These are phyloP conservation scores for Physcomitrellopsis africana DNA, from an alignment of 225 moss, liverwort and hornwort genomes.

Conservation along the genomic window DNA sequence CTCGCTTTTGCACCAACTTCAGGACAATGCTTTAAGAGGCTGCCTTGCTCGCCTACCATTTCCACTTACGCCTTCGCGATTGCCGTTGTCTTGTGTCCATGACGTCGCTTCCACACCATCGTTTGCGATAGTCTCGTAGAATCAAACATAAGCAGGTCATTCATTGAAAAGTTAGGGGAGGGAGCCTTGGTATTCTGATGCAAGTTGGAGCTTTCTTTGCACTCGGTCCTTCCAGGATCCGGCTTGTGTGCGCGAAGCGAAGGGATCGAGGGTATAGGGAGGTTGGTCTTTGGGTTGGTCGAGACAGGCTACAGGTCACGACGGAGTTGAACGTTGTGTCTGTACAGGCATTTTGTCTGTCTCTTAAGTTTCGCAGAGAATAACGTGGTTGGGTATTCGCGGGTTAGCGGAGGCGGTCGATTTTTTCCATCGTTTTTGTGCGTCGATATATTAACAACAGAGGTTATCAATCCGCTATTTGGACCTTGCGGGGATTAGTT, in stretches of 20 bases:
- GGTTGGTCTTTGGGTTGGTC: not conserved
- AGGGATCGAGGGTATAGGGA: slow-evolving; percentile 43
- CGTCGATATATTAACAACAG: not conserved
- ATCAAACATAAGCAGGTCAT: no score
- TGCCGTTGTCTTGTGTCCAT: no score
- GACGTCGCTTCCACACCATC: no score
- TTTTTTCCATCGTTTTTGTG: not conserved
- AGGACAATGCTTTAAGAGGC: no score
- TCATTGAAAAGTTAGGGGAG: no score
- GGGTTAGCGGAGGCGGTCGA: not conserved
- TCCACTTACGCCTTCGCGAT: no score
- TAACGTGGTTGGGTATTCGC: not conserved
- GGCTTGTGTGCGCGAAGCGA: not conserved
- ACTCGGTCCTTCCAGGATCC: no score
- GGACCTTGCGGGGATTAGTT: no score
- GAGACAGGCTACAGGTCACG: not conserved
- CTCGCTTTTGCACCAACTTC: slow-evolving; percentile 16
- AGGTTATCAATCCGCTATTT: not conserved
- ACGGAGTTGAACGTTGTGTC: not conserved
- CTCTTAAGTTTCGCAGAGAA: not conserved
- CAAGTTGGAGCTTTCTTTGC: no score
- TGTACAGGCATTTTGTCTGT: not conserved
- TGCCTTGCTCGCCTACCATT: no score
- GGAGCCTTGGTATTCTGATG: no score
- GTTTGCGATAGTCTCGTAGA: no score